Base-by-base conservation (phyloP, 129 eudicot species). In the Artemisia annua region DNA sequence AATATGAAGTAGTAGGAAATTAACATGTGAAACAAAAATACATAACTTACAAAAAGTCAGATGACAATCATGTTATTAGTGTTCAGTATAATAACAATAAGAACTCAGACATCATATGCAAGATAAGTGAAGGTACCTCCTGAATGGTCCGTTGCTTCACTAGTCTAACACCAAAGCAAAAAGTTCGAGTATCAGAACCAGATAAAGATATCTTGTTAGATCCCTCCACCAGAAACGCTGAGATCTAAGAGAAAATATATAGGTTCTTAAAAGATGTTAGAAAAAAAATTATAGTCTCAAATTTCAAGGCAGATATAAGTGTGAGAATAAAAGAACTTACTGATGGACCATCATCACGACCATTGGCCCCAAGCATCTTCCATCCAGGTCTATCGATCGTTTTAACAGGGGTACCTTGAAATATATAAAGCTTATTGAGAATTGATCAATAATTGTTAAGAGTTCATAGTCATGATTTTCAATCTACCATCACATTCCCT, bases 321-420 rank as follows among this genome's bases (percentile, higher is more conserved):
- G 32, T 20, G 30, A 46, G 17, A 63, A 39, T n/a, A 71, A 65
- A 43, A 65, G 14, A 48, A 64, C 86, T 75, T 74, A 85, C 89
- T n/a, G 74, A 72, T 51, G 86, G 77, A 49, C 89, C 86, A 75
- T 85, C 84, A 15, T 85, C 89, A 14, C 89, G 89, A 19, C 89
- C 89, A 82, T 85, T 85, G 72, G 77, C 84, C 68, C 89, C 89
- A 56, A 85, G 73, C 71, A 19, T 64, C 76, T 85, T 84, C 64
- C 84, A 81, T 70, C 83, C 86, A 78, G 89, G 84, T 59, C 89
- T 80, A 56, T 22, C 79, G 24, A 75, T 64, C 35, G 89, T 67
- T 73, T 80, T 71, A 10, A 85, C 89, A 74, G 77, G 84, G 39
- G 71, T 69, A 15, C 89, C 89, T 85, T 63, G 11, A 50, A 17